Evolutionary conservation across 202 grass and related monocot species (phyloP), one percentile per base, ranked within the genome.

Genomic region (Zoysia matrella): DNA sequence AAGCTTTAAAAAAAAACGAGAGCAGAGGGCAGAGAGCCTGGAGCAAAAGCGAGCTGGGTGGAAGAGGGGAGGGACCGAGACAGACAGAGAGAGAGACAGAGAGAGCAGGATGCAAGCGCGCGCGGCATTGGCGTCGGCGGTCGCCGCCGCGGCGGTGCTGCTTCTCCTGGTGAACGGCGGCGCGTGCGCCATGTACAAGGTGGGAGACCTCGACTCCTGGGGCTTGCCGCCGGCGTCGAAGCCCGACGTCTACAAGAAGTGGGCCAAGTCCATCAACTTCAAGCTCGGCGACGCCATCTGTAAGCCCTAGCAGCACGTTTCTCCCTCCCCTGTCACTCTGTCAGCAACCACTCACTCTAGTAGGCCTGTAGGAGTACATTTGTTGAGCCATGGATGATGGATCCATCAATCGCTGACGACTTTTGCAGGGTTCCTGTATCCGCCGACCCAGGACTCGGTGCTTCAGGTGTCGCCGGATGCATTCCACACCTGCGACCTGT

Each of bases 171-270:
- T 52, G 22, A 15, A 45, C 50, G 70, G 65, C 36, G 76, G 88
- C 83, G 63, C 67, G 55, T 76, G 82, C 68, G 47, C 69, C 61
- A 85, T 89, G 89, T 91, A 93, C 88, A 94, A 88, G 82, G 95
- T 98, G n/a, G 95, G 95, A 47, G 90, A 92, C 67, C 86, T 91
- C 11, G 82, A 98, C 66, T 87, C 88, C 67, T 98, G 95, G 95
- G 95, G 82, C 1, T 52, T 85, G 11, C 95, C 95, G 60, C 90
- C 92, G 54, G 30, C 79, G 4, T 86, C 84, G 73, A 79, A 88
- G 60, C 73, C 92, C 48, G 87, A 90, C 91, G 75, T 90, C 69
- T 95, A 98, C 85, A 54, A 60, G 63, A 18, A 70, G 14, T 95
- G 95, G 95, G 58, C 82, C 65, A 84, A 77, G 2, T 71, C 87